phyloP scores from a whole-genome alignment of 768 basidiomycete genomes.

The Neoboletus magnificus region DNA sequence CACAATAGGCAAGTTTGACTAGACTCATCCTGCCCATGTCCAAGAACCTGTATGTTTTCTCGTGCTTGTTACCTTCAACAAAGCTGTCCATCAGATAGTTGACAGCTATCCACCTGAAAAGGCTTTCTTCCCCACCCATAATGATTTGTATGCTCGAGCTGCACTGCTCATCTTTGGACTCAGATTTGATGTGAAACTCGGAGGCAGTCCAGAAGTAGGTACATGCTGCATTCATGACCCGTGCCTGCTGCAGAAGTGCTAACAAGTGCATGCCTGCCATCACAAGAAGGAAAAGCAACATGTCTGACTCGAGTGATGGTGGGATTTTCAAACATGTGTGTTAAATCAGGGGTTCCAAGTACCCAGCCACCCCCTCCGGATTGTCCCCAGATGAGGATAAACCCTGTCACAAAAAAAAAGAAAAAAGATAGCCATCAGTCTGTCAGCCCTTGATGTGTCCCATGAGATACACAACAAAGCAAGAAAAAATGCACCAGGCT shows the following conservation, averaged over 20 bases:
- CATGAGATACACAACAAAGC: neutral
- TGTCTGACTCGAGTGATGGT: slow-evolving; percentile 77
- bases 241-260: slow-evolving; percentile 59
- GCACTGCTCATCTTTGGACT: slow-evolving; percentile 73
- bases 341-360: slow-evolving; percentile 77
- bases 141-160: slow-evolving; percentile 91
- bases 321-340: slow-evolving; percentile 85
- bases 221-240: slow-evolving; percentile 76
- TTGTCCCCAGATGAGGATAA: slow-evolving; percentile 77
- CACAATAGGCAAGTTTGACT: too few relatives aligned
- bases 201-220: slow-evolving; percentile 71
- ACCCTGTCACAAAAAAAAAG: slow-evolving; percentile 53
- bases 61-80: slow-evolving; percentile 39
- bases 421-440: neutral
- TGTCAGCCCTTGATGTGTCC: neutral
- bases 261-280: slow-evolving; percentile 97
- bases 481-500: slow-evolving; percentile 69
- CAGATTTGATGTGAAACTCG: slow-evolving; percentile 68
- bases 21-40: slow-evolving; percentile 99
- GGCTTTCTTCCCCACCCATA: slow-evolving; percentile 95
- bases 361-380: slow-evolving; percentile 64
- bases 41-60: slow-evolving; percentile 89
- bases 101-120: slow-evolving; percentile 98
- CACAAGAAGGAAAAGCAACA: slow-evolving; percentile 90
- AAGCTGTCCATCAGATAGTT: slow-evolving; percentile 99